phyloP scores from a whole-genome alignment of 345 rosid genomes.

The Acer campestre region DNA sequence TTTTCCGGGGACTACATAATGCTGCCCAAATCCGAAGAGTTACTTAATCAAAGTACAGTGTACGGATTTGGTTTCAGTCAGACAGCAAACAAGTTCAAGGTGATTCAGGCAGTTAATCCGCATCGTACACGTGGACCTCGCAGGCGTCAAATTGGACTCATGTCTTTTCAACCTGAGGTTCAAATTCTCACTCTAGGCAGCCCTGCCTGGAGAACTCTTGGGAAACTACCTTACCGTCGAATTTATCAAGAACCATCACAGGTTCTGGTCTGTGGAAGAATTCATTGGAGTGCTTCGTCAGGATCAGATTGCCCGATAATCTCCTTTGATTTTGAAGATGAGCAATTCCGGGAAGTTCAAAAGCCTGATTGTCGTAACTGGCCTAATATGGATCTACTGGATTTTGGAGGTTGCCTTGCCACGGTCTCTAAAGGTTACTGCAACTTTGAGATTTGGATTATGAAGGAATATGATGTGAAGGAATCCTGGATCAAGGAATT shows the following conservation, averaged over 20 bases:
- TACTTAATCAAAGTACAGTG: constrained; percentile 35
- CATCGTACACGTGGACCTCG: too few relatives aligned
- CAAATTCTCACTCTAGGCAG: constrained; percentile 38
- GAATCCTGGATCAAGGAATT: constrained; percentile 33
- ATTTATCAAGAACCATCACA: constrained; percentile 8
- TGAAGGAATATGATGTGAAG: constrained; percentile 27
- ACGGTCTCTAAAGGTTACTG: too few relatives aligned
- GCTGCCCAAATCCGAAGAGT: constrained; percentile 34
- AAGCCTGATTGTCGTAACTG: constrained; percentile 2
- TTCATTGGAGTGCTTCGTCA: constrained; percentile 25
- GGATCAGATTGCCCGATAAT: background rate
- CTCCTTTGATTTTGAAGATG: constrained; percentile 28
- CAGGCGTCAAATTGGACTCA: too few relatives aligned
- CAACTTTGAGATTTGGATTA: constrained; percentile 20
- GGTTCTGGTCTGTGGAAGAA: constrained; percentile 28
- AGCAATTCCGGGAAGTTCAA: constrained; percentile 23
- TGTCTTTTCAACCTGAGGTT: constrained; percentile 30
- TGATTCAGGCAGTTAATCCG: too few relatives aligned
- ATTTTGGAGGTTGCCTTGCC: constrained; percentile 26
- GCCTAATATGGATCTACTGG: background rate
- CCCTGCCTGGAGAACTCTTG: constrained; percentile 31
- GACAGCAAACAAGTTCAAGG: constrained; percentile 30
- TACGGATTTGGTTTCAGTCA: constrained; percentile 48
- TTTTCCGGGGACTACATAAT: constrained; percentile 32
- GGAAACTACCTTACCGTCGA: constrained; percentile 6